Percentiles rank a stretch among this genome's conserved stretches.
These are phyloP conservation scores for Tolypocladium nubicola DNA, from an alignment of 2,329 filamentous ascomycete genomes.

Conservation along the genomic window DNA sequence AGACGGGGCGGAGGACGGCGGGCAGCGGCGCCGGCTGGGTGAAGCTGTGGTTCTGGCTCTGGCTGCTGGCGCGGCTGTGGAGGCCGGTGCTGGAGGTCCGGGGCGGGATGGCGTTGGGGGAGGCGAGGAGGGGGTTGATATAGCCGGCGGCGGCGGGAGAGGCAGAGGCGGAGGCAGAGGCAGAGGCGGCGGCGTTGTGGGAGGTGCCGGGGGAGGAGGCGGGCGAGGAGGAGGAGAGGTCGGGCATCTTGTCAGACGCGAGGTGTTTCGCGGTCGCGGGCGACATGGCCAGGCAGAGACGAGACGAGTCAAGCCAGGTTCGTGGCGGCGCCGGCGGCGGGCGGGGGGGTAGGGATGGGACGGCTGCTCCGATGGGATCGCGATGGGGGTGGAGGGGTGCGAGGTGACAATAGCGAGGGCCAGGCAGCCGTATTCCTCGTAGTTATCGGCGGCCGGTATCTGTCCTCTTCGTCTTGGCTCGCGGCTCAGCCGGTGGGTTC, in stretches of 20 bases:
- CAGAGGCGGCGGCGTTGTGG: neutral
- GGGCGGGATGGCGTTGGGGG: slow-evolving; percentile 58
- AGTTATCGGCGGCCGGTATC: neutral
- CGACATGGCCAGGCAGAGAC: neutral
- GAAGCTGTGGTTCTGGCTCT: slow-evolving; percentile 3
- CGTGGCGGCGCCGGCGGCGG: neutral
- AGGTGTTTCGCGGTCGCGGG: neutral
- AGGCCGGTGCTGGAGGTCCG: slow-evolving; percentile 49
- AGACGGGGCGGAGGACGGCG: slow-evolving; percentile 37
- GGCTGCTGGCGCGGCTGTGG: slow-evolving; percentile 6
- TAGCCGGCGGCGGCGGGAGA: neutral
- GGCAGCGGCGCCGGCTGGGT: slow-evolving; percentile 5
- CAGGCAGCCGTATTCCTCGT: neutral
- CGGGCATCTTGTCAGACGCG: neutral
- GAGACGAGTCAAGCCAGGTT: neutral
- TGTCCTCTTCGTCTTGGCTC: neutral
- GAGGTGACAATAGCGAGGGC: neutral
- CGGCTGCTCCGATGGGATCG: neutral
- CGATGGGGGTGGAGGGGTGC: neutral
- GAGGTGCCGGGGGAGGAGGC: neutral
- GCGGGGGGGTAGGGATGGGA: neutral
- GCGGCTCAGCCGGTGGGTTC: neutral
- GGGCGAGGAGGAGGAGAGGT: neutral
- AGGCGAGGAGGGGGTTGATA: slow-evolving; percentile 18
- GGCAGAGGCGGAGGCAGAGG: neutral